A percentile compares a stretch with the other conserved stretches of the same genome.
phyloP scores from a whole-genome alignment of 78 protist species.

The Guillardia theta region DNA sequence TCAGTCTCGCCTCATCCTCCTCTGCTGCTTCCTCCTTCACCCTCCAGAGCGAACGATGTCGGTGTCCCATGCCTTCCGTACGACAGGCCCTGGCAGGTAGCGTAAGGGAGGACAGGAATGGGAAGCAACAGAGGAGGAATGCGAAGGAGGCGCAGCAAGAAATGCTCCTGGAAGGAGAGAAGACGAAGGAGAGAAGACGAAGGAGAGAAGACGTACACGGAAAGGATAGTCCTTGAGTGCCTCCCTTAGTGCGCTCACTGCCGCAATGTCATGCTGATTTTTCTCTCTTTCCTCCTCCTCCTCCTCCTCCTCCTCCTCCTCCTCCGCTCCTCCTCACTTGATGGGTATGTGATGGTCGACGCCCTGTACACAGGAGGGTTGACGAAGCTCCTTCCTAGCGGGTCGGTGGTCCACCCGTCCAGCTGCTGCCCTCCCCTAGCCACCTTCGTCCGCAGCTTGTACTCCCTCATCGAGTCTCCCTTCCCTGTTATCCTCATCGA shows the following conservation, averaged over 20 bases:
- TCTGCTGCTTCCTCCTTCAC: too few relatives aligned
- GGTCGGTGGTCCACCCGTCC: constrained; percentile 19
- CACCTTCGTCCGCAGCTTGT: too few relatives aligned
- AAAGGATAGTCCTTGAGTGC: not conserved
- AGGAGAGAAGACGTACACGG: not conserved
- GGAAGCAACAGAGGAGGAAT: not conserved
- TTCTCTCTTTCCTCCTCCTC: not conserved
- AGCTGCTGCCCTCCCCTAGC: not conserved
- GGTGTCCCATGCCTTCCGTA: too few relatives aligned
- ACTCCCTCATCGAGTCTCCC: too few relatives aligned
- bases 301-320: not conserved
- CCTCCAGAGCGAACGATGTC: too few relatives aligned
- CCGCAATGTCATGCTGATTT: not conserved
- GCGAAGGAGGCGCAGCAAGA: not conserved
- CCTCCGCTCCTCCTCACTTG: not conserved
- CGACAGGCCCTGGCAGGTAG: too few relatives aligned
- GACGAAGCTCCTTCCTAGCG: not conserved
- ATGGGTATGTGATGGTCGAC: not conserved
- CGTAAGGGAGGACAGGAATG: not conserved
- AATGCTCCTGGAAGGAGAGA: not conserved
- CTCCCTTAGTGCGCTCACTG: not conserved
- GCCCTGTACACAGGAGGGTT: not conserved
- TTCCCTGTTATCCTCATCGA: too few relatives aligned
- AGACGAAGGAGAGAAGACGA: not conserved
- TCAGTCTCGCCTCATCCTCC: too few relatives aligned